Evolutionary conservation across 371 early-diverging fungal species (phyloP), one percentile per base, ranked within the genome.

Genomic region (Syncephalastrum monosporum): DNA sequence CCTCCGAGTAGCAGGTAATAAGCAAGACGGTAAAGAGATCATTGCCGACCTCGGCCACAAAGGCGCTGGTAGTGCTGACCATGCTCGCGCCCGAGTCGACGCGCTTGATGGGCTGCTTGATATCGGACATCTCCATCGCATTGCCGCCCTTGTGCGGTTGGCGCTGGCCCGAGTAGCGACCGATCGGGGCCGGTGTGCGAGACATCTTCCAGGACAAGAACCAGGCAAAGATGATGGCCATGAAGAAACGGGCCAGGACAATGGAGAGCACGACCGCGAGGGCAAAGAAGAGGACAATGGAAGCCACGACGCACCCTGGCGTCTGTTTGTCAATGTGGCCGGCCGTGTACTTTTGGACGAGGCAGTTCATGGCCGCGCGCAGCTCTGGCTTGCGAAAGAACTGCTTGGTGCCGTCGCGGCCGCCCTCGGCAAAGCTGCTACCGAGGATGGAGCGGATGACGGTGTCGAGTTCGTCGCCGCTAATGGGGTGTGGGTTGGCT

Each of bases 1-100:
- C 89, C 67, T 97, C 98, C 6, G 94, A 92, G 70, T 96, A 97
- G 73, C 92, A 92, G 21, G 95, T 92, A 33, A 92, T 93, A 33
- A 91, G 68, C 57, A 90, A 62, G 25, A 84, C 68, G 0, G 82
- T 82, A 53, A 77, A 79, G 27, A 82, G 61, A 53, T 83, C 82
- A 47, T 75, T 69, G 41, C 72, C 69, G 29, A 74, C 76, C 5
- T 68, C 66, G 25, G 63, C 59, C 21, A 24, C 43, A 25, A 33
- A 33, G 2, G 38, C 38, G 16, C 43, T 29, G 5, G 60, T 60
- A 21, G 48, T 53, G 24, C 44, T 61, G 10, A 42, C 52, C 14
- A 47, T 19, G 51, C 55, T 29, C 38, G 56, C 41, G 0, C 55
- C 48, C 13, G 70, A 61, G 47, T 69, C 69, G 15, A 33, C 19